Evolutionary conservation across 441 rosid genomes (phyloP).

Genomic region (Eutrema salsugineum): DNA sequence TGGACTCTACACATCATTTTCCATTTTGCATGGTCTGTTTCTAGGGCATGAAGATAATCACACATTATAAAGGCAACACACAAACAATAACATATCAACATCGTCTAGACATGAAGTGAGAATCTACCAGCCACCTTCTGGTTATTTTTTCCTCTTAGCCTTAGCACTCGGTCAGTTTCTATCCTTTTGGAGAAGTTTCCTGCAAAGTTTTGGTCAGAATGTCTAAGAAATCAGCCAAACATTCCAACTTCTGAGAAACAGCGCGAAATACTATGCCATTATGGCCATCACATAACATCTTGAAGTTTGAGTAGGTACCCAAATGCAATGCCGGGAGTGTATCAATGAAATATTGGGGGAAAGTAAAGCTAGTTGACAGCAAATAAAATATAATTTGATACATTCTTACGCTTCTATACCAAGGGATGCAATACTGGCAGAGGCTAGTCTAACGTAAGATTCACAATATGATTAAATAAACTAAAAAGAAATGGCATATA

Average conservation of each 20-base stretch:
- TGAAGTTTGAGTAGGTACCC: neutral
- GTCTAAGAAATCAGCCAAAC: constrained; percentile 14
- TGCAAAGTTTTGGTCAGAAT: constrained; percentile 18
- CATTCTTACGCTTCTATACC: neutral
- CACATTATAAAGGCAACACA: constrained; percentile 8
- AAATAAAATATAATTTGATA: neutral
- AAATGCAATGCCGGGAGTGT: neutral
- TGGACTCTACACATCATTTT: constrained; percentile 53
- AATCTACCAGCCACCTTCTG: constrained; percentile 91
- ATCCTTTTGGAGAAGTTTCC: constrained; percentile 35
- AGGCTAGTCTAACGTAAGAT: neutral
- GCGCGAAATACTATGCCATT: neutral
- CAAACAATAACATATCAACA: constrained; percentile 20
- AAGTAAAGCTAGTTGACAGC: neutral
- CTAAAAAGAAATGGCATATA: neutral
- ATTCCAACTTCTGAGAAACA: neutral
- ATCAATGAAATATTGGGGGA: neutral
- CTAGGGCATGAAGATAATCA: constrained; percentile 20
- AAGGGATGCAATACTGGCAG: neutral
- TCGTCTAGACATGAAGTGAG: constrained; percentile 39
- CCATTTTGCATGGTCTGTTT: constrained; percentile 45
- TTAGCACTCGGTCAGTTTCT: constrained; percentile 33
- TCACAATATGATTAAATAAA: neutral
- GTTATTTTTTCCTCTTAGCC: constrained; percentile 37
- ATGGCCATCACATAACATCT: neutral